Base-by-base conservation (phyloP, 768 basidiomycete genomes). In the Phaeotremella fagi region DNA sequence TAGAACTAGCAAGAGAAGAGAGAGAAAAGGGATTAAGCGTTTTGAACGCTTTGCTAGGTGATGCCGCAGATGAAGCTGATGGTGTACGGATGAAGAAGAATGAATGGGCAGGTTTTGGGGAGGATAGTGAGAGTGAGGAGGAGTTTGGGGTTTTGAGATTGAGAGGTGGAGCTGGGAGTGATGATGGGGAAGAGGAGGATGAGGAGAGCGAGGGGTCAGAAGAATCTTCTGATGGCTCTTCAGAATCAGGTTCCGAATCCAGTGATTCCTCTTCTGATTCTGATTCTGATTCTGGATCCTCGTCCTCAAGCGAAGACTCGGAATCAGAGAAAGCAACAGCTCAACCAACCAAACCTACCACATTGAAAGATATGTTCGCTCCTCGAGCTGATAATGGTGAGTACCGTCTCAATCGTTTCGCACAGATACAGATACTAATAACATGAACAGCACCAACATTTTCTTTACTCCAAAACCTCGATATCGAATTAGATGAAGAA, bases 401-500 rank as follows among this genome's bases (percentile, higher is more conserved):
- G 33, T 47, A 9, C 45, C 50, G 24, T 25, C 7, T 29, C 33
- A 25, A 12, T n/a, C 18, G 11, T 36, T 23, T 33, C 35, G 23
- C 3, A 15, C 47, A 2, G 18, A 28, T 18, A 16, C 47, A 1
- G n/a, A n/a, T n/a, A n/a, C n/a, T n/a, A n/a, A n/a, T 41, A 6
- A 7, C 22, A 18, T 41, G 12, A 14, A 7, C 38, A 41, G 38
- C 38, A 9, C 38, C 38, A 18, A 41, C 38, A 1, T 72, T 74
- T 60, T 72, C 70, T 9, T 55, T 73, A 2, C 35, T 72, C 4
- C 63, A 64, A 22, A 45, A 61, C 22, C 55, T 74, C 12, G 69
- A 61, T 5, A 46, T 70, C 20, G 73, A 74, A 22, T 33, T 68
- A 15, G 65, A 68, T 42, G 66, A 70, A 44, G 63, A 68, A n/a